Evolutionary conservation across 306 rosid species (phyloP).

Genomic region (Vigna radiata): DNA sequence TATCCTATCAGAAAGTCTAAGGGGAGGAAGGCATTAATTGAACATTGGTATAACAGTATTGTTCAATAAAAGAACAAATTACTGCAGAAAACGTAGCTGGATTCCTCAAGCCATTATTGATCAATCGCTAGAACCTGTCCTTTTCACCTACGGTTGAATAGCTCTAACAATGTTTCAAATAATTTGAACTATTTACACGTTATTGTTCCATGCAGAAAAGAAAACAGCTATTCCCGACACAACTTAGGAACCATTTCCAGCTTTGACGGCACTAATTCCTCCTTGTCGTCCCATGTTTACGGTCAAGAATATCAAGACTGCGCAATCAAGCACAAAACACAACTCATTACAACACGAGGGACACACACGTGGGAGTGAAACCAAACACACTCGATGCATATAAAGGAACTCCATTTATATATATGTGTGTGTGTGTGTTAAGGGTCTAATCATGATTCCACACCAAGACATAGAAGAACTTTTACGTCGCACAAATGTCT

Average conservation of each 20-base stretch:
- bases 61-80: background rate
- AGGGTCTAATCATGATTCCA: slow-evolving; percentile 36
- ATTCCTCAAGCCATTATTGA: slow-evolving; percentile 8
- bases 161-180: background rate
- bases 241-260: slow-evolving; percentile 42
- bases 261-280: slow-evolving; percentile 64
- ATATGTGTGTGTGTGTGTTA: background rate
- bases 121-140: slow-evolving; percentile 29
- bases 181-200: slow-evolving; percentile 11
- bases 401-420: no score
- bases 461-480: slow-evolving; percentile 63
- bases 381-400: slow-evolving; percentile 1
- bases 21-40: background rate
- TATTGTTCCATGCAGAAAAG: slow-evolving; percentile 10
- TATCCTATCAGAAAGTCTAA: background rate
- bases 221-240: slow-evolving; percentile 37
- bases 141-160: slow-evolving; percentile 30
- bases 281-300: slow-evolving; percentile 47
- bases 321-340: slow-evolving; percentile 45
- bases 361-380: slow-evolving; percentile 48
- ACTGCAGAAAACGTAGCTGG: background rate
- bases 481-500: slow-evolving; percentile 37
- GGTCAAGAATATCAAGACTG: slow-evolving; percentile 44
- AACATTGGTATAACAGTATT: background rate
- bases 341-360: slow-evolving; percentile 43